Base-by-base conservation (phyloP, 73 alveolate genomes). In the Loxodes magnus region DNA sequence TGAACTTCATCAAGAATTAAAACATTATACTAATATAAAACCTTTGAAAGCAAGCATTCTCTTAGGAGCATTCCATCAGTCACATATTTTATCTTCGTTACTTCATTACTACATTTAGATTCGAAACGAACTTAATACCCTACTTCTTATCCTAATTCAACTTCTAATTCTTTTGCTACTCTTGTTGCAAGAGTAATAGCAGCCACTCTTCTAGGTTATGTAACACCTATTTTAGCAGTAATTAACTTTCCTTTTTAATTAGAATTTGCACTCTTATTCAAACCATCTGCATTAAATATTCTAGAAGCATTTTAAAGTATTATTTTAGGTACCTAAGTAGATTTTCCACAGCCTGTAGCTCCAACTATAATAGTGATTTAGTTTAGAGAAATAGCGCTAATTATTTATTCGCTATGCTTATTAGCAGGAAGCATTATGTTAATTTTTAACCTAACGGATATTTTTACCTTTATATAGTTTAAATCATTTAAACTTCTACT, bases 121-220 rank as follows among this genome's bases (percentile, higher is more conserved):
- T 84, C 90, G 74, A 82, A 86, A 55, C 95, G 63, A 5, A 81
- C 88, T 63, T 84, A 73, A 54, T 88, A 91, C 10, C 97, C 95
- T 3, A 83, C 92, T 33, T 63, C 24, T 23, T 42, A 63, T 6
- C 98, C 98, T 17, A 82, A 67, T 81, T 84, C 56, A 14, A 80
- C 61, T 62, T 78, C 63, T 56, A 76, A 51, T 53, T 92, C 99
- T 60, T 84, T 73, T 9, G 97, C 83, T n/a, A 92, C 96, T 81
- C 99, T 79, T 42, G 67, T 77, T 6, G 97, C 85, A 64, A 92
- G 56, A 50, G 96, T 82, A 21, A 92, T 84, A 4, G 99, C 99
- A 5, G 99, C 99, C 25, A 92, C 91, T 64, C 99, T 79, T 68
- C 99, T 69, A 2, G 99, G 99, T 62, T 92, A 88, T 10, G 99